phyloP scores from a whole-genome alignment of 768 basidiomycete species.

The Stropharia rugosoannulata region DNA sequence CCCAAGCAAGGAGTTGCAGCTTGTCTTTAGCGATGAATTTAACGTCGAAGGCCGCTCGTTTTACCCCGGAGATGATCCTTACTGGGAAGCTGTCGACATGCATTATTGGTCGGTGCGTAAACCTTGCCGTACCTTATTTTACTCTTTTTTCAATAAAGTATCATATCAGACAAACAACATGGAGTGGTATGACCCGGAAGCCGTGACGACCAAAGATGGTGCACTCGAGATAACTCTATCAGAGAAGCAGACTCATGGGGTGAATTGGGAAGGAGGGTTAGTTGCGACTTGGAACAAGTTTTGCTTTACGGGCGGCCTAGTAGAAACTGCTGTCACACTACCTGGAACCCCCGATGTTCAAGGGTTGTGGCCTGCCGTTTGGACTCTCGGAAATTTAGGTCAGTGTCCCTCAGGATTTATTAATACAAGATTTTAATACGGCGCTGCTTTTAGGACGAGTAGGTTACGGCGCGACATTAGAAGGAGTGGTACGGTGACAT shows the following conservation, averaged over 20 bases:
- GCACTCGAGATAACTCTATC: constrained; percentile 73
- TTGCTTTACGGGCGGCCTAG: constrained; percentile 87
- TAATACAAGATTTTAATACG: background rate
- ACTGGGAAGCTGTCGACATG: constrained; percentile 82
- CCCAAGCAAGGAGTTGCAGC: constrained; percentile 52
- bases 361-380: constrained; percentile 80
- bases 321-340: constrained; percentile 66
- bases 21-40: constrained; percentile 92
- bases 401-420: constrained; percentile 8
- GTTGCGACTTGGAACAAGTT: constrained; percentile 85
- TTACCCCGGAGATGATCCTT: constrained; percentile 87
- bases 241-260: constrained; percentile 62
- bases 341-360: constrained; percentile 65
- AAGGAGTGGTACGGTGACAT: constrained; percentile 58
- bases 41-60: constrained; percentile 77
- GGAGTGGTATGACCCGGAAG: constrained; percentile 89
- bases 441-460: constrained; percentile 55
- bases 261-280: constrained; percentile 74
- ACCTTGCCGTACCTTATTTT: background rate
- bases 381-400: constrained; percentile 82
- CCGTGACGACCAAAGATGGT: constrained; percentile 73
- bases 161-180: constrained; percentile 58
- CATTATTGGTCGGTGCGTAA: constrained; percentile 69
- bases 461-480: constrained; percentile 84
- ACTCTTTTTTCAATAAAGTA: background rate